phyloP scores from a whole-genome alignment of 768 basidiomycete genomes.

The Podaxis pistillaris region DNA sequence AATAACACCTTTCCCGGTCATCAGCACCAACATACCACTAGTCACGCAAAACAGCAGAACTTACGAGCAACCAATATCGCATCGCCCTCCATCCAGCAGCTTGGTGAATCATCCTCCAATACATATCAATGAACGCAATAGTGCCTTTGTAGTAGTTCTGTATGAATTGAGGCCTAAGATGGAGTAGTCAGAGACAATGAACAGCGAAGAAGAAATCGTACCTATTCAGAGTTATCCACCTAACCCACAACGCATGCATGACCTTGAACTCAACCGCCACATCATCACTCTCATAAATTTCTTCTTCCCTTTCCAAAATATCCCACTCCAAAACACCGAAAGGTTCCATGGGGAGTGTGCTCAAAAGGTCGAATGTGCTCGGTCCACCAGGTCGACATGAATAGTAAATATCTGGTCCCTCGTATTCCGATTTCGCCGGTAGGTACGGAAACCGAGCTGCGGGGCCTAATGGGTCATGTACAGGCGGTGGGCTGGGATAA shows the following conservation, averaged over 20 bases:
- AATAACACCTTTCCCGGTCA: conserved; percentile 44
- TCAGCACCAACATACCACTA: not conserved
- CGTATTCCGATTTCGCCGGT: conserved; percentile 45
- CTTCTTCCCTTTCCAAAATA: conserved; percentile 71
- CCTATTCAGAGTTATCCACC: conserved; percentile 72
- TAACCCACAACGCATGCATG: conserved; percentile 72
- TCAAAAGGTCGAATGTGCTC: conserved; percentile 63
- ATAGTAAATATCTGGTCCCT: conserved; percentile 44
- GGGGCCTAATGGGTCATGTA: conserved; percentile 47
- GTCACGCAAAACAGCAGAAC: conserved; percentile 18
- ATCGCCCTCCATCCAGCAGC: conserved; percentile 70
- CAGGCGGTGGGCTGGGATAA: conserved; percentile 40
- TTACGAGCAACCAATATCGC: conserved; percentile 59
- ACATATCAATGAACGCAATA: conserved; percentile 52
- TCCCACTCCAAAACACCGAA: conserved; percentile 72
- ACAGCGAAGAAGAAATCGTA: conserved; percentile 23
- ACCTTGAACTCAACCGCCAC: conserved; percentile 75
- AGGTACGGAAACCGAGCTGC: conserved; percentile 50
- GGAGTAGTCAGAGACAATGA: not conserved
- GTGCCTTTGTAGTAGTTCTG: conserved; percentile 52
- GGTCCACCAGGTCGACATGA: conserved; percentile 70
- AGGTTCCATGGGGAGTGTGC: conserved; percentile 52
- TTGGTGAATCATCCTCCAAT: conserved; percentile 64
- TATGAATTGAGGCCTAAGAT: conserved; percentile 51
- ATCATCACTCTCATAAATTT: conserved; percentile 71